Base-by-base conservation (phyloP, 163 green algal genomes). In the Prototheca wickerhamii region DNA sequence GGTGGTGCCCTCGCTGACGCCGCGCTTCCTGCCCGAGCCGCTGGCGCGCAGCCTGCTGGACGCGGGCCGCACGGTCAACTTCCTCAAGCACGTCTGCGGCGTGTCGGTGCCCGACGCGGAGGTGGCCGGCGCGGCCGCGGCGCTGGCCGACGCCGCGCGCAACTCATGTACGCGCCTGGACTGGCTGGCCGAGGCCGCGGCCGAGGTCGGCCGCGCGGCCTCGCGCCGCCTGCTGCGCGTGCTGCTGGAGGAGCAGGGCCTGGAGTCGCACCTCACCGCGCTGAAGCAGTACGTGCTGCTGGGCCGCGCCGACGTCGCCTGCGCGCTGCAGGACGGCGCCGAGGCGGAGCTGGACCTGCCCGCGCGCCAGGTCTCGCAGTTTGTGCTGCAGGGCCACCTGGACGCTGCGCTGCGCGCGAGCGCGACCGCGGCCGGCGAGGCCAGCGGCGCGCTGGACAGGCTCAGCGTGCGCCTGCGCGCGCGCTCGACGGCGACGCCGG, bases 281-380 rank as follows among this genome's bases (percentile, higher is more conserved):
- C 69, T 89, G 40, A 79, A 80, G 60, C 67, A 68, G 26, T 87
- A 85, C 61, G 53, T 89, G 25, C 69, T 89, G 37, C 63, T 87
- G 23, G 77, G 76, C 3, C 83, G 86, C 65, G 82, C 76, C 37
- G 82, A 89, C 68, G 89, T 89, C 61, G 76, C 85, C 12, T 54
- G 72, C 23, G 42, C 52, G 26, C 69, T 88, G 40, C 72, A 86
- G 65, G 80, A 88, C 49, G 20, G 71, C 20, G 69, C 71, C 7
- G 66, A 60, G 49, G n/a, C 53, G 10, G 80, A 89, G 57, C 73
- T 89, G 23, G 54, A 76, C 49, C 51, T 75, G 37, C 52, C 67
- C 23, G 80, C 80, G 10, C 53, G 52, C 29, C 44, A 64, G 7
- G 60, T 89, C 32, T 70, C 56, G 30, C 55, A 65, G 60, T 86